These are phyloP conservation scores for Candida sithepensis DNA, from an alignment of 805 yeast genomes.

Conservation along the genomic window DNA sequence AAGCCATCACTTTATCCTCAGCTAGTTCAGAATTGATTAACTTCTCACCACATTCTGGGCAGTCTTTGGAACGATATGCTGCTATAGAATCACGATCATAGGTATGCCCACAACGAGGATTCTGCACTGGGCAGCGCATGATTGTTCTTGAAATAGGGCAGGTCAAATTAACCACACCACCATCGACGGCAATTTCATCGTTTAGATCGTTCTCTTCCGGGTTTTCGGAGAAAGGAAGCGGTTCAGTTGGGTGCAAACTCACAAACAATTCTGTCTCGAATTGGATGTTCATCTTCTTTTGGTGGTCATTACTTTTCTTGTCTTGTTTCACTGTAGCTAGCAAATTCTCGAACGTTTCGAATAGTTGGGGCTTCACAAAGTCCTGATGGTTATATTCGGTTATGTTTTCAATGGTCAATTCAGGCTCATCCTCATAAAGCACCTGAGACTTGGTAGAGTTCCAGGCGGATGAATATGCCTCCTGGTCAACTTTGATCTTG, in stretches of 20 bases:
- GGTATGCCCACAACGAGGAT: constrained; percentile 56
- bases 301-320: not conserved
- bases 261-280: constrained; percentile 45
- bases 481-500: constrained; percentile 6
- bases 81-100: constrained; percentile 49
- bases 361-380: constrained; percentile 11
- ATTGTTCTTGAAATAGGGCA: constrained; percentile 62
- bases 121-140: constrained; percentile 53
- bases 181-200: constrained; percentile 63
- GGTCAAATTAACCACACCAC: constrained; percentile 63
- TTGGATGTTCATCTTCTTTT: constrained; percentile 8
- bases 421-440: constrained; percentile 21
- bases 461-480: constrained; percentile 12
- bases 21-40: constrained; percentile 36
- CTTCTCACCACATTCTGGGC: constrained; percentile 55
- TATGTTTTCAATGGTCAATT: constrained; percentile 22
- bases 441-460: constrained; percentile 19
- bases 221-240: constrained; percentile 43
- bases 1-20: constrained; percentile 50
- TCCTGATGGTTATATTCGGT: constrained; percentile 11
- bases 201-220: constrained; percentile 39
- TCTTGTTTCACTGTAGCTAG: not conserved
- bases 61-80: constrained; percentile 33
- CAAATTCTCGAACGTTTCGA: constrained; percentile 15
- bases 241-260: constrained; percentile 55